These are phyloP conservation scores for Aquanectria penicillioides DNA, from an alignment of 2,329 filamentous ascomycete genomes.

Conservation along the genomic window DNA sequence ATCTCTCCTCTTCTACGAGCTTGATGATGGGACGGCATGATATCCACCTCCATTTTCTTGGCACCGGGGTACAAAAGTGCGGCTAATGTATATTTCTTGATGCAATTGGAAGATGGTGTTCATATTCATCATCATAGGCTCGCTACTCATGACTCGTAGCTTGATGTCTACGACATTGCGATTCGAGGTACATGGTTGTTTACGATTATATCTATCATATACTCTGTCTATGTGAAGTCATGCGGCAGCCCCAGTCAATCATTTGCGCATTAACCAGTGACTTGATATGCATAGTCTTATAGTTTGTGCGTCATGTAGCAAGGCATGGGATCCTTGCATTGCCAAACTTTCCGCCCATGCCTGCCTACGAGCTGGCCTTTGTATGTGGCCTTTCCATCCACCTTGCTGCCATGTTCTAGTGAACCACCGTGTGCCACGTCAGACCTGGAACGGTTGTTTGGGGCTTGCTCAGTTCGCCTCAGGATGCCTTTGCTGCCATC, in stretches of 20 bases:
- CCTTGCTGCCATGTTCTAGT: no score
- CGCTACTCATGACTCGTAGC: constrained; percentile 27
- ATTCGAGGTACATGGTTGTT: constrained; percentile 13
- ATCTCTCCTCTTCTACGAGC: constrained; percentile 50
- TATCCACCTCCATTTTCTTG: constrained; percentile 49
- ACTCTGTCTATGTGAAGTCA: constrained; percentile 2
- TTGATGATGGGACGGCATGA: constrained; percentile 53
- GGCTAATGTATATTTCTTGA: constrained; percentile 37
- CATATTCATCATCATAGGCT: constrained; percentile 21
- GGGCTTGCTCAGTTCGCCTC: constrained; percentile 5
- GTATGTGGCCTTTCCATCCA: no score
- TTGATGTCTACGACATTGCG: constrained; percentile 15
- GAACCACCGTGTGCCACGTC: neutral
- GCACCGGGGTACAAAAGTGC: constrained; percentile 32
- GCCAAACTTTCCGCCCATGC: neutral
- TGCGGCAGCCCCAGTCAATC: neutral
- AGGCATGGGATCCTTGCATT: constrained; percentile 11
- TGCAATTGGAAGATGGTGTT: constrained; percentile 18
- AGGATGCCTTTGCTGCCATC: neutral
- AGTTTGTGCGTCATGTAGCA: neutral
- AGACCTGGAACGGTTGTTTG: neutral
- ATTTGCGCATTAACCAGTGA: constrained; percentile 8
- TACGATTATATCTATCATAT: neutral
- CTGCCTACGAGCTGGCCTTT: neutral
- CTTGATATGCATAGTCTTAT: constrained; percentile 10